Conservation (phyloP, 2,329 filamentous ascomycete species). For the Ophiocordyceps sinensis region DNA sequence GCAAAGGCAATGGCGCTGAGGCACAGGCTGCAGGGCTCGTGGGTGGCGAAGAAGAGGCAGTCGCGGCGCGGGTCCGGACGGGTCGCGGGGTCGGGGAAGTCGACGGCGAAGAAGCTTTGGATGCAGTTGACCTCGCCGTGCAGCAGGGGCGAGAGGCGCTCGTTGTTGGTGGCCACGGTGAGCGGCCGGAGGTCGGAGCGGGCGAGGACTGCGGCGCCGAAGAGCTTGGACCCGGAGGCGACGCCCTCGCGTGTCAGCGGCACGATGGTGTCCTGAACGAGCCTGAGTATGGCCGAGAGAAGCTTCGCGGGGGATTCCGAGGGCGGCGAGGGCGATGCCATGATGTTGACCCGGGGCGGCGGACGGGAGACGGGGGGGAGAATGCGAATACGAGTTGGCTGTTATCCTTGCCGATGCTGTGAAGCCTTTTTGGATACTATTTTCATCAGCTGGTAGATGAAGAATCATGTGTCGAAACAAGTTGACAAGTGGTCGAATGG, state of each 20-base stretch:
- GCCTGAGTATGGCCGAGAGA: slow-evolving; percentile 19
- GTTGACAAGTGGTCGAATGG: no score
- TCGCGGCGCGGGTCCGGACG: slow-evolving; percentile 25
- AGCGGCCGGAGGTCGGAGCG: slow-evolving; percentile 24
- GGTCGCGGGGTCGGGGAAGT: slow-evolving; percentile 16
- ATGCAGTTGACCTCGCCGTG: slow-evolving; percentile 49
- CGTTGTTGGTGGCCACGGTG: slow-evolving; percentile 41
- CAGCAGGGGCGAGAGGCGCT: slow-evolving; percentile 36
- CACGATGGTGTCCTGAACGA: slow-evolving; percentile 31
- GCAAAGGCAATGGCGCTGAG: slow-evolving; percentile 43
- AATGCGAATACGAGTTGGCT: slow-evolving; percentile 14
- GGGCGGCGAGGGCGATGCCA: background rate
- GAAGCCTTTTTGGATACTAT: background rate
- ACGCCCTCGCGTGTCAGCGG: slow-evolving; percentile 36
- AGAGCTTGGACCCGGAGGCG: slow-evolving; percentile 28
- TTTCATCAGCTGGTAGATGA: no score
- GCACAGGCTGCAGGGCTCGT: slow-evolving; percentile 44
- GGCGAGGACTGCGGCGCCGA: slow-evolving; percentile 39
- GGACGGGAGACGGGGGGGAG: background rate
- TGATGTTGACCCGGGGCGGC: background rate
- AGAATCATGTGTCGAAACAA: no score
- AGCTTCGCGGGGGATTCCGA: background rate
- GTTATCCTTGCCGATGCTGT: background rate
- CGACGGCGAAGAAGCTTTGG: slow-evolving; percentile 35
- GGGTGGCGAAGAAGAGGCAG: slow-evolving; percentile 43